Evolutionary conservation across 352 stramenopile species (phyloP).

Genomic region (Phytophthora sp.): DNA sequence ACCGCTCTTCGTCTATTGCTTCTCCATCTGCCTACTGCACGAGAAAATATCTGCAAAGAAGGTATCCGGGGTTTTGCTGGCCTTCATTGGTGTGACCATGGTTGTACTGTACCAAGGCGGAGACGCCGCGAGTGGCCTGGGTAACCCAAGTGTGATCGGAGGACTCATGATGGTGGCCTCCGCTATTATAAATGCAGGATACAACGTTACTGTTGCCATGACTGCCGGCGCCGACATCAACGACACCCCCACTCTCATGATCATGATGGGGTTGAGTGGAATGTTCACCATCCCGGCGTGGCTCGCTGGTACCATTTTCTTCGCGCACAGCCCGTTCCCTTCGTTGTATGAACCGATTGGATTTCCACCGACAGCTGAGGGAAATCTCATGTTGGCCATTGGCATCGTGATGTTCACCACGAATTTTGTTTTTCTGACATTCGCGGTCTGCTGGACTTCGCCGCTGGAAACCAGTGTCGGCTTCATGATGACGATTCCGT

Average conservation of each 20-base stretch:
- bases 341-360: conserved; percentile 56
- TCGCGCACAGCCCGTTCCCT: conserved; percentile 44
- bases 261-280: conserved; percentile 38
- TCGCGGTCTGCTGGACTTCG: conserved; percentile 59
- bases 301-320: conserved; percentile 45
- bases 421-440: conserved; percentile 50
- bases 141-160: conserved; percentile 37
- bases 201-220: conserved; percentile 53
- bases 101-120: conserved; percentile 52
- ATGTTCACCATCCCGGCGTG: conserved; percentile 56
- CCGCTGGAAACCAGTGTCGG: conserved; percentile 66
- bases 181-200: conserved; percentile 51
- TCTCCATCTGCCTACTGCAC: conserved; percentile 64
- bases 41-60: conserved; percentile 48
- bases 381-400: conserved; percentile 40
- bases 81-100: conserved; percentile 55
- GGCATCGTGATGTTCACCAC: conserved; percentile 38
- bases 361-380: conserved; percentile 42
- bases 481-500: conserved; percentile 64
- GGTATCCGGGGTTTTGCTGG: conserved; percentile 44
- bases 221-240: conserved; percentile 46
- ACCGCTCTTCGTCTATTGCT: conserved; percentile 72
- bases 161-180: conserved; percentile 55
- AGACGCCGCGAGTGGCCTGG: conserved; percentile 24
- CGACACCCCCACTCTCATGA: conserved; percentile 55